Evolutionary conservation across 202 grass and related monocot genomes (phyloP).

Genomic region (Musa balbisiana): DNA sequence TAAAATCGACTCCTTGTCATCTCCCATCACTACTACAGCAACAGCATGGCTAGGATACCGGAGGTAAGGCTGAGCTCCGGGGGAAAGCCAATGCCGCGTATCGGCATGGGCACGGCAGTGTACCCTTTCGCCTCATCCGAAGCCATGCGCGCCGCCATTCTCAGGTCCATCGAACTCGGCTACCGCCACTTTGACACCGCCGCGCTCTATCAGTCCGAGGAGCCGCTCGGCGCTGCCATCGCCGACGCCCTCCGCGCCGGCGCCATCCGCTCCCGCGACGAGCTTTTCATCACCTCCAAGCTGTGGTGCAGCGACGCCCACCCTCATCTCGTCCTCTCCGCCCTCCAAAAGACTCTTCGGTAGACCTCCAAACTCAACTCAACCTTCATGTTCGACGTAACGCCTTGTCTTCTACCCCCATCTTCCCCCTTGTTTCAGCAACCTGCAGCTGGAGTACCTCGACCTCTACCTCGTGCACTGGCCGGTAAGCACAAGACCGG

Average conservation of each 20-base stretch:
- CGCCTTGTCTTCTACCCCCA: no score
- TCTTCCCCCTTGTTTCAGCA: background rate
- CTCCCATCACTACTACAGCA: no score
- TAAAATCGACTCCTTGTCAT: no score
- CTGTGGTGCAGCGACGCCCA: constrained; percentile 1
- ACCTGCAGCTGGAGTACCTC: background rate
- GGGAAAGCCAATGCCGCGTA: background rate
- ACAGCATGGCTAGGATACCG: no score
- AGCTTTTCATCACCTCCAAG: constrained; percentile 10
- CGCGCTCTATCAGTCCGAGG: background rate
- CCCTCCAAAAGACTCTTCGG: background rate
- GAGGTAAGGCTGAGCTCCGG: no score
- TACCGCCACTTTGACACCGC: constrained; percentile 6
- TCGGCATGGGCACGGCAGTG: constrained; percentile 8
- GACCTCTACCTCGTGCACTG: background rate
- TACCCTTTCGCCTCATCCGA: background rate
- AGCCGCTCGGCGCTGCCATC: background rate
- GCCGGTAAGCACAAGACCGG: background rate
- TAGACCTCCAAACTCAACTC: background rate
- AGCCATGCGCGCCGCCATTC: background rate
- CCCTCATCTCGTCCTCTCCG: no score
- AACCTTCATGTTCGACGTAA: no score
- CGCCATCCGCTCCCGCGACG: background rate
- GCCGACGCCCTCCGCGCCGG: background rate
- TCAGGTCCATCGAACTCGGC: constrained; percentile 6